Conservation (phyloP, 2,329 filamentous ascomycete species). For the Aureobasidium sp. region DNA sequence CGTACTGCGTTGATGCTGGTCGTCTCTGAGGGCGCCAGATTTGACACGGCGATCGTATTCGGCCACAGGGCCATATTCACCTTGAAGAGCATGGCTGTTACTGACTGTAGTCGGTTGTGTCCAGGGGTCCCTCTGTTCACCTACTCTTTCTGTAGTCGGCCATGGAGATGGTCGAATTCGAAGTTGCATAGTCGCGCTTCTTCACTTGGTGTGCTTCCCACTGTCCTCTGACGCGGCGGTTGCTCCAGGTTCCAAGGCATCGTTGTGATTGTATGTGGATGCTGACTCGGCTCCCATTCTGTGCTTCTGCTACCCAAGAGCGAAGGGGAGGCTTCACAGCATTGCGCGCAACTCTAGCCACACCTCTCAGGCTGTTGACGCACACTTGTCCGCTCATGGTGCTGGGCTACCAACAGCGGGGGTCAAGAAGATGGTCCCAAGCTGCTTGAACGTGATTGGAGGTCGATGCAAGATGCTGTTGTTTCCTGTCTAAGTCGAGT, state of each 20-base stretch:
- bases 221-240: neutral
- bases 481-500: neutral
- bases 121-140: conserved; percentile 9
- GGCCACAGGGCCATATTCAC: conserved; percentile 59
- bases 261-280: neutral
- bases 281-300: neutral
- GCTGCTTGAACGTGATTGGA: neutral
- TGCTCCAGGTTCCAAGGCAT: conserved; percentile 7
- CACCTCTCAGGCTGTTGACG: neutral
- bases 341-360: neutral
- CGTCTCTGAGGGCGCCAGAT: conserved; percentile 66
- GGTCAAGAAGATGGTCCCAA: neutral
- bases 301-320: neutral
- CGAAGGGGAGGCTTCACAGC: neutral
- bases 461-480: neutral
- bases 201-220: conserved; percentile 1
- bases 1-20: conserved; percentile 81
- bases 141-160: conserved; percentile 20
- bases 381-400: conserved; percentile 7
- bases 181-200: neutral
- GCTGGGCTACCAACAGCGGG: neutral
- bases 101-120: neutral
- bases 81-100: conserved; percentile 8
- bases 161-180: conserved; percentile 21
- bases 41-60: conserved; percentile 83